Base-by-base conservation (phyloP, 805 yeast genomes). In the Myxozyma geophila region DNA sequence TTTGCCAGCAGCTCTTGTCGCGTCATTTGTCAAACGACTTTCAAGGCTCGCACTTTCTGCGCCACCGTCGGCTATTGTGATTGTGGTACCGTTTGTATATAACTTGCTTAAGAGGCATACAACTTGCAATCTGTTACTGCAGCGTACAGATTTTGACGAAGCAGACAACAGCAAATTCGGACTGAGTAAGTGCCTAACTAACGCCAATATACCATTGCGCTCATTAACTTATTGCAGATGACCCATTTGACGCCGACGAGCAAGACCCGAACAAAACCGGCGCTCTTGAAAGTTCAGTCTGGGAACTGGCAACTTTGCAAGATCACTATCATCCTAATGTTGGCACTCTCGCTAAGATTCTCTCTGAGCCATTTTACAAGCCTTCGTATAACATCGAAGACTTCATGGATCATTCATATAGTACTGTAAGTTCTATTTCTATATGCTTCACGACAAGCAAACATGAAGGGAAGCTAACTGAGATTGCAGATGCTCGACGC, bases 271-370 rank as follows among this genome's bases (percentile, higher is more conserved):
- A 88, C 62, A 78, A 82, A 62, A 88, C 97, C 0, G 79, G 84
- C 40, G 98, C 98, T 3, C 78, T 92, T 41, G 87, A 83, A 7
- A 89, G 96, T 0, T 92, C 98, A 0, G 76, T 92, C 54, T 95
- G 99, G 99, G 99, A 95, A 76, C 74, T 93, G 61, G 90, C 89
- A 63, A 81, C 96, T 0, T 77, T 89, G 61, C 85, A 87, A 79
- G 76, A 84, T 12, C 99, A 95, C 74, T 93, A 92, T 73, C 98
- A 95, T 77, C 98, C 98, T 15, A 95, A 95, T 72, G 91, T 95
- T 12, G 93, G 97, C 1, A 88, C 97, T 0, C 80, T 95, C 70
- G 97, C 97, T 17, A 87, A 86, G 73, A 89, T 95, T 37, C 89
- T 90, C 73, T 82, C 86, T 19, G 97, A 95, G 76, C 97, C 97